phyloP scores from a whole-genome alignment of 2,329 filamentous ascomycete species.

The Aspergillus carbonarius region DNA sequence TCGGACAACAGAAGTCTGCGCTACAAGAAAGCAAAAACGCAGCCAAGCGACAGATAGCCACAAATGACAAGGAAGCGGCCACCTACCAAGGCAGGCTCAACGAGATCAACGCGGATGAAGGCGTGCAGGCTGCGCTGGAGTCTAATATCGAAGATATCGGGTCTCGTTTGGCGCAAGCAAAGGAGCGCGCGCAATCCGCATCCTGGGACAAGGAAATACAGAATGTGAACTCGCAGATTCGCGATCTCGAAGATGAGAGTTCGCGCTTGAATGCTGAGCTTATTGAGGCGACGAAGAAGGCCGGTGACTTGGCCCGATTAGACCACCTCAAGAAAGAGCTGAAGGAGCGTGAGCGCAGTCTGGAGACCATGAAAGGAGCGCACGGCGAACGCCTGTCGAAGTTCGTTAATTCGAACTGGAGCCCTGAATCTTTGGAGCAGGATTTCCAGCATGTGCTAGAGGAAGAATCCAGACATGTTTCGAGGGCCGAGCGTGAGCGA shows the following conservation, averaged over 20 bases:
- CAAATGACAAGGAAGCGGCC: conserved; percentile 69
- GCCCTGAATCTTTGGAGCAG: conserved; percentile 65
- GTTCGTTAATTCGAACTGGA: conserved; percentile 67
- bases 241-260: conserved; percentile 68
- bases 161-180: conserved; percentile 60
- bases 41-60: conserved; percentile 68
- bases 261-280: conserved; percentile 76
- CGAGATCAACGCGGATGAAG: conserved; percentile 81
- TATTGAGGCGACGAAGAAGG: conserved; percentile 75
- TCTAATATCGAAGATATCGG: conserved; percentile 70
- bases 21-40: conserved; percentile 72
- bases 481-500: conserved; percentile 66
- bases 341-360: conserved; percentile 67
- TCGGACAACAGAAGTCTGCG: conserved; percentile 71
- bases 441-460: conserved; percentile 66
- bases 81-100: conserved; percentile 67
- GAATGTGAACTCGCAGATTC: conserved; percentile 63
- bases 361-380: conserved; percentile 74
- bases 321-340: conserved; percentile 80
- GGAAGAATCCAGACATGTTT: conserved; percentile 57
- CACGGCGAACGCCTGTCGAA: conserved; percentile 69
- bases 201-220: conserved; percentile 71
- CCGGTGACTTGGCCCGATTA: conserved; percentile 78
- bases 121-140: conserved; percentile 73
- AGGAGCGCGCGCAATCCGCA: conserved; percentile 61